Base-by-base conservation (phyloP, 352 stramenopile species). In the Globisporangium paroecandrum region DNA sequence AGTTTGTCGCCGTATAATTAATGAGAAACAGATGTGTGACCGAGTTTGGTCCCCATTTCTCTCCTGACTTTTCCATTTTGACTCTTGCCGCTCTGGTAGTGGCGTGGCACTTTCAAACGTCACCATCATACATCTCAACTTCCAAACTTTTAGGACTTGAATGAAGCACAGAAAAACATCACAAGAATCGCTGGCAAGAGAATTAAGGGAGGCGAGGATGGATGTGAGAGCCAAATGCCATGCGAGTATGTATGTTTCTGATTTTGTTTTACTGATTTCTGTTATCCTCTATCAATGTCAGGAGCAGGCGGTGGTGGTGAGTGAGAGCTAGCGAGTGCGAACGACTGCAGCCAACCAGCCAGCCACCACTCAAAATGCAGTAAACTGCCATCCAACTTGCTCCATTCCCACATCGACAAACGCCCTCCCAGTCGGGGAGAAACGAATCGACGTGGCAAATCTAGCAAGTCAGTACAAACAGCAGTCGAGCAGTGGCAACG, bases 241-340 rank as follows among this genome's bases (percentile, higher is more conserved):
- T 36, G 24, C 8, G 12, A 58, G 41, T 43, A 10, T 24, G 41
- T 43, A 20, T 24, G 27, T 25, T 49, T 62, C n/a, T 49, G 32
- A 32, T 47, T 62, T 61, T 36, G 32, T 61, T 41, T 43, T 59
- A 61, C 46, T 61, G 18, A 61, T 61, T 61, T 29, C 20, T 22
- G 34, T 59, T 59, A 29, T 61, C 29, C 55, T 61, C 55, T 61
- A 61, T 61, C 55, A 46, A 46, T 29, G 55, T 61, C 29, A 61
- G 55, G 55, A 61, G 55, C 36, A 43, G 55, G 29, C 29, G 13
- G 55, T 47, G 27, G 54, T 43, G 18, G 54, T 43, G 25, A 51
- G 24, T 58, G 55, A 43, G 18, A 12, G 29, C 29, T 15, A 60
- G 29, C 29, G 24, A 60, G 22, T 12, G 54, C 27, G 18, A 43